phyloP scores from a whole-genome alignment of 768 basidiomycete genomes.

The Tricholoma sp. region DNA sequence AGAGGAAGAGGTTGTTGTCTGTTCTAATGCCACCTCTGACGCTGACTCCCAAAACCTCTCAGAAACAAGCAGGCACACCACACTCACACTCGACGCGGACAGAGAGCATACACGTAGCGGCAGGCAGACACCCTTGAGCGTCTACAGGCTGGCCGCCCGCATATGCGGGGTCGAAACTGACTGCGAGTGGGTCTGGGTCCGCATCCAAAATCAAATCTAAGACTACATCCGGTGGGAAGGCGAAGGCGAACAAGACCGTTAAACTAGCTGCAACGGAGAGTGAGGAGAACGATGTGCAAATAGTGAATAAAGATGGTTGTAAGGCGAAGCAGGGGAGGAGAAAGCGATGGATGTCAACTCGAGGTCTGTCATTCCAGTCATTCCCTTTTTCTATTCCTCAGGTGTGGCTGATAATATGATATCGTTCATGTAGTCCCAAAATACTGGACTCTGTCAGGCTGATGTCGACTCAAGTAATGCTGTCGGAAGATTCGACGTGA shows the following conservation, averaged over 20 bases:
- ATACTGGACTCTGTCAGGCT: constrained; percentile 33
- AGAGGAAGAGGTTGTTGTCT: constrained; percentile 6
- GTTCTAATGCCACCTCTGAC: constrained; percentile 14
- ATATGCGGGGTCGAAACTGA: constrained; percentile 3
- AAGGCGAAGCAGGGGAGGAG: constrained; percentile 17
- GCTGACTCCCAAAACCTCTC: constrained; percentile 8
- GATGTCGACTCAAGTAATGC: constrained; percentile 62
- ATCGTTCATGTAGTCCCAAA: constrained; percentile 8
- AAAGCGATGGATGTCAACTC: constrained; percentile 11
- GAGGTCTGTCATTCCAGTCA: constrained; percentile 3
- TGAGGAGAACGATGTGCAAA: constrained; percentile 6
- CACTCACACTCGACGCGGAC: constrained; percentile 8
- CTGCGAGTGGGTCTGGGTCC: background rate
- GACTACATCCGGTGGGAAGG: constrained; percentile 3
- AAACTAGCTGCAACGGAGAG: constrained; percentile 6
- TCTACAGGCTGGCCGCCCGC: constrained; percentile 10
- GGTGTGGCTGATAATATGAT: background rate
- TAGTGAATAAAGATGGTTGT: background rate
- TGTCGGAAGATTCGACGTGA: constrained; percentile 52
- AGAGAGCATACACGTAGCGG: constrained; percentile 25
- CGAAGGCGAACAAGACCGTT: constrained; percentile 17
- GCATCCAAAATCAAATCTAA: constrained; percentile 8
- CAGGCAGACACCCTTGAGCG: constrained; percentile 15
- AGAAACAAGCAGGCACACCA: background rate
- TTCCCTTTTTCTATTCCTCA: background rate